phyloP scores from a whole-genome alignment of 805 yeast species.

The Candida sakaeoensis region DNA sequence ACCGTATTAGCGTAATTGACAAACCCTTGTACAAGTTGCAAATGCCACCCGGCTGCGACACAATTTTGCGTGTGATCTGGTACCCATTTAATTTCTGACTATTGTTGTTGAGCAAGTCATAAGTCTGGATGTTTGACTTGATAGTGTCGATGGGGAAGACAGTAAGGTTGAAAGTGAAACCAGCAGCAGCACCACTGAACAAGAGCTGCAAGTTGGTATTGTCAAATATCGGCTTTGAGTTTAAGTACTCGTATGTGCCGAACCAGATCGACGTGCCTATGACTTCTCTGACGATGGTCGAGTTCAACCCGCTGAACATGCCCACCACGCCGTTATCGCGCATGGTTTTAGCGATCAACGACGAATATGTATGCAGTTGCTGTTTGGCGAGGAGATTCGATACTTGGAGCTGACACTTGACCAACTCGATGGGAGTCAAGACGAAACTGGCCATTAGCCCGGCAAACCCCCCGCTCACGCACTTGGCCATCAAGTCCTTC shows the following conservation, averaged over 20 bases:
- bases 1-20: conserved; percentile 74
- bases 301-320: conserved; percentile 82
- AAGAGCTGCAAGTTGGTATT: conserved; percentile 53
- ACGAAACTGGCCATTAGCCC: conserved; percentile 82
- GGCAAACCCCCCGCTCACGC: conserved; percentile 73
- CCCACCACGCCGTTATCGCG: conserved; percentile 60
- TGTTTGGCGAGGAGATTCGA: conserved; percentile 19
- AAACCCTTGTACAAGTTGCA: conserved; percentile 78
- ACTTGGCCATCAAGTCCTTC: conserved; percentile 38
- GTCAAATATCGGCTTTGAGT: conserved; percentile 12
- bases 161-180: conserved; percentile 73
- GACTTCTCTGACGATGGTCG: conserved; percentile 78
- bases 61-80: conserved; percentile 9
- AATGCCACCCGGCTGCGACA: conserved; percentile 51
- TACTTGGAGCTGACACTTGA: conserved; percentile 87
- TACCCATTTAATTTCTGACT: conserved; percentile 5
- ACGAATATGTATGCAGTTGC: conserved; percentile 18
- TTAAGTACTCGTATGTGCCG: conserved; percentile 71
- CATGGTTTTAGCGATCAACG: conserved; percentile 36
- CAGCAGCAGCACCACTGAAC: conserved; percentile 83
- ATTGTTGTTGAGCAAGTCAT: conserved; percentile 22
- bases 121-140: conserved; percentile 81
- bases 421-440: conserved; percentile 86
- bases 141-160: conserved; percentile 89
- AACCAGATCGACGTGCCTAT: conserved; percentile 95